phyloP scores from a whole-genome alignment of 495 filamentous ascomycete species.

The Aspergillus homomorphus region DNA sequence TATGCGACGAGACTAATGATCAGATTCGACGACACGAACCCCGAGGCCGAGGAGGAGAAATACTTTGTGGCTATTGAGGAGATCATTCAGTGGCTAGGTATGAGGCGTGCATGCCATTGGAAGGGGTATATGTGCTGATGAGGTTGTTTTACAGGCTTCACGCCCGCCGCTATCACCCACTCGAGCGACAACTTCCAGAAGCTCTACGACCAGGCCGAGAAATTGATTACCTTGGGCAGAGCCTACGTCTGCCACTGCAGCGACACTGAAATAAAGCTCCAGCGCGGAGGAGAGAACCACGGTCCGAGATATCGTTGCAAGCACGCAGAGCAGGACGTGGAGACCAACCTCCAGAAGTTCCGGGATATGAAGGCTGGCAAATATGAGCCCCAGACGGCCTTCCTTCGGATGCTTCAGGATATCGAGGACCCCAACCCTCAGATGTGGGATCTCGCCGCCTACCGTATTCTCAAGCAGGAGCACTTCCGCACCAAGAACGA shows the following conservation, averaged over 20 bases:
- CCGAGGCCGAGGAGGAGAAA: slow-evolving; percentile 74
- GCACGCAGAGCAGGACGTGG: slow-evolving; percentile 69
- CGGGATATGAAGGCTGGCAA: slow-evolving; percentile 87
- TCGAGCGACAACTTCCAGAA: slow-evolving; percentile 78
- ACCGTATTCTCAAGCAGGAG: slow-evolving; percentile 64
- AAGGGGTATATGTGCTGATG: not conserved
- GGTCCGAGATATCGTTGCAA: slow-evolving; percentile 72
- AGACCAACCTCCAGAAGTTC: slow-evolving; percentile 79
- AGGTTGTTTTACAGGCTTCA: slow-evolving; percentile 49
- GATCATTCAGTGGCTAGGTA: slow-evolving; percentile 71
- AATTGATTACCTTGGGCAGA: slow-evolving; percentile 67
- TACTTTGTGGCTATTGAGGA: slow-evolving; percentile 77
- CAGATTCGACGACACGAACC: slow-evolving; percentile 81
- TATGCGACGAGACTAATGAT: slow-evolving; percentile 31
- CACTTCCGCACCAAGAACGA: slow-evolving; percentile 71
- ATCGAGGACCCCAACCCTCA: slow-evolving; percentile 59
- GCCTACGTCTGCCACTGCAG: slow-evolving; percentile 78
- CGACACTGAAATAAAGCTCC: slow-evolving; percentile 74
- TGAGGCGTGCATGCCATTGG: not conserved
- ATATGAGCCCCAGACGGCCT: slow-evolving; percentile 83
- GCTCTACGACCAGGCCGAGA: slow-evolving; percentile 84
- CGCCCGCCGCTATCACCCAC: slow-evolving; percentile 74
- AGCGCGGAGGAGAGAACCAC: slow-evolving; percentile 71
- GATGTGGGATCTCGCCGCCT: slow-evolving; percentile 71
- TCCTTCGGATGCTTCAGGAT: slow-evolving; percentile 84